These are phyloP conservation scores for Thymus mandschuricus DNA, from an alignment of 257 asterid species.

Conservation along the genomic window DNA sequence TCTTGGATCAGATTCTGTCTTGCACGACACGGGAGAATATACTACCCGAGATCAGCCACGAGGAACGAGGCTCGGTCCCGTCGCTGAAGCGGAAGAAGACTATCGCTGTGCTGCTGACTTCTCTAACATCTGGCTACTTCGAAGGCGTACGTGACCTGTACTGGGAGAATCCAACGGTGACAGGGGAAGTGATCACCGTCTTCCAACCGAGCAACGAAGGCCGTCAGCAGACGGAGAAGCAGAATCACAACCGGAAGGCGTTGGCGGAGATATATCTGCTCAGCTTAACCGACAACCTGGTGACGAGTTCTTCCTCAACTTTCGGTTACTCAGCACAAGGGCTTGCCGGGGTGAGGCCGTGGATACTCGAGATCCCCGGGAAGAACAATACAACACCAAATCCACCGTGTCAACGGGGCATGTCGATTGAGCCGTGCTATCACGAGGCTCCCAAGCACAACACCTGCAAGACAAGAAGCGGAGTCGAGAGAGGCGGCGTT, in stretches of 20 bases:
- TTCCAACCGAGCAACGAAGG: constrained; percentile 81
- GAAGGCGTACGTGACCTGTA: neutral
- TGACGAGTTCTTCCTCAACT: constrained; percentile 76
- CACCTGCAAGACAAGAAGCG: constrained; percentile 45
- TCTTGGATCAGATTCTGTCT: neutral
- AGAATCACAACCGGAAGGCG: constrained; percentile 59
- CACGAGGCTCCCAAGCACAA: constrained; percentile 69
- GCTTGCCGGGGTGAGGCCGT: constrained; percentile 76
- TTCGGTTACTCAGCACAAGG: constrained; percentile 90
- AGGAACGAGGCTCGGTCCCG: neutral
- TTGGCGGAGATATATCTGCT: constrained; percentile 85
- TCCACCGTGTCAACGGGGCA: constrained; percentile 59
- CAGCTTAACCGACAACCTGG: constrained; percentile 69
- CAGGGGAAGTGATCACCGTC: constrained; percentile 61
- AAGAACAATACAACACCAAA: constrained; percentile 49
- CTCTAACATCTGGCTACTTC: neutral
- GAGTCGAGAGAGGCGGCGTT: too few relatives aligned
- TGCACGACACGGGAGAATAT: neutral
- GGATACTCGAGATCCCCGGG: constrained; percentile 62
- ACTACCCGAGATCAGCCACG: neutral
- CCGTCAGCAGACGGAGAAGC: constrained; percentile 54
- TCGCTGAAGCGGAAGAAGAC: neutral
- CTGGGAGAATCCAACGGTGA: neutral
- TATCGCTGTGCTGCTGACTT: neutral
- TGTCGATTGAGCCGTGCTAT: constrained; percentile 76